A percentile compares a stretch with the other conserved stretches of the same genome.
These are phyloP conservation scores for Gastroboletus turbinatus DNA, from an alignment of 1,284 basidiomycete genomes.

Conservation along the genomic window DNA sequence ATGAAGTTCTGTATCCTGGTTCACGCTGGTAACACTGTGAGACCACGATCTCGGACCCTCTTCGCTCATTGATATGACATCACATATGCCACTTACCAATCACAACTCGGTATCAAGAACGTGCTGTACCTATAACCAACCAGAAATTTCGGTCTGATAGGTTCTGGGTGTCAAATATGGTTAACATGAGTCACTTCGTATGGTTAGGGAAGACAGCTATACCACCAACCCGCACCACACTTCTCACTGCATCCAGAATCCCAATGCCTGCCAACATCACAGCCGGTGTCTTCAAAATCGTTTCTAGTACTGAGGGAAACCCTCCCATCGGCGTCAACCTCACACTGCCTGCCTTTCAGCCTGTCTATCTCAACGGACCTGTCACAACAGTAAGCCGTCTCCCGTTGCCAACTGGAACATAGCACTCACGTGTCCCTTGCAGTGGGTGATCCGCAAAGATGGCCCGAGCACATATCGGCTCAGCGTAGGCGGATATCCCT, in stretches of 20 bases:
- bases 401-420: too few species aligned
- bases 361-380: neutral
- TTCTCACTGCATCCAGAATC: neutral
- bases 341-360: neutral
- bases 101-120: neutral
- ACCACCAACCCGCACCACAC: neutral
- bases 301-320: neutral
- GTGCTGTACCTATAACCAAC: neutral
- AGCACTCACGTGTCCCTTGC: neutral
- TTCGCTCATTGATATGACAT: neutral
- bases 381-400: neutral
- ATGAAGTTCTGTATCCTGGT: neutral
- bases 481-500: neutral
- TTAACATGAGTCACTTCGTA: neutral
- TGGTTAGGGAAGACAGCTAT: neutral
- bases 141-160: neutral
- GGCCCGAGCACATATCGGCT: neutral
- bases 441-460: neutral
- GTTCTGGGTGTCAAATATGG: neutral
- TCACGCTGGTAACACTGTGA: neutral
- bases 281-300: neutral
- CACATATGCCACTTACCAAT: neutral
- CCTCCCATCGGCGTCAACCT: neutral
- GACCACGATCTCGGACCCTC: neutral
- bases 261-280: neutral